These are phyloP conservation scores for Venturia aucupariae DNA, from an alignment of 2,329 filamentous ascomycete genomes.

Conservation along the genomic window DNA sequence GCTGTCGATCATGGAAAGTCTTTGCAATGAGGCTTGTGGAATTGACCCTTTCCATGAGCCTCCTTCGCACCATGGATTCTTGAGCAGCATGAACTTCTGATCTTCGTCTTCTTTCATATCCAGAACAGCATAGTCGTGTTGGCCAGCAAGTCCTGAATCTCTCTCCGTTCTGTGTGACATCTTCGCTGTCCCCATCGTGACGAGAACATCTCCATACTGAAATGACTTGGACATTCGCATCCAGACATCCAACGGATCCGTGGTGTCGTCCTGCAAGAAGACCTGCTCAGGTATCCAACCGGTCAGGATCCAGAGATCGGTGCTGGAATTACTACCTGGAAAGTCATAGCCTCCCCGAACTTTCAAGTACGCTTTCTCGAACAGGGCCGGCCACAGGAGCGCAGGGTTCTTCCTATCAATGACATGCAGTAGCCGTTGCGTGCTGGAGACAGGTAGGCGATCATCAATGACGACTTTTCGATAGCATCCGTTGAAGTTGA, in stretches of 20 bases:
- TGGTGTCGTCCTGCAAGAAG: conserved; percentile 64
- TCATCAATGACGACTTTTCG: conserved; percentile 85
- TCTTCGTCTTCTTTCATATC: conserved; percentile 60
- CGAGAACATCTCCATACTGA: conserved; percentile 66
- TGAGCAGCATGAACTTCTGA: conserved; percentile 66
- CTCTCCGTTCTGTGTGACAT: conserved; percentile 69
- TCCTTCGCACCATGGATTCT: conserved; percentile 92
- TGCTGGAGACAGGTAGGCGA: conserved; percentile 68
- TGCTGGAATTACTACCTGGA: conserved; percentile 92
- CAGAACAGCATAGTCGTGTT: conserved; percentile 91
- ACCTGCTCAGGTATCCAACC: conserved; percentile 97
- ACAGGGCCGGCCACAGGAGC: conserved; percentile 82
- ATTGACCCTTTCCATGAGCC: conserved; percentile 57
- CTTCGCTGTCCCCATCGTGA: conserved; percentile 84
- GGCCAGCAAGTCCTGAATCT: conserved; percentile 70
- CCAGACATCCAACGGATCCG: conserved; percentile 71
- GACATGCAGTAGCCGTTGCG: conserved; percentile 70
- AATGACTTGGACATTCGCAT: conserved; percentile 65
- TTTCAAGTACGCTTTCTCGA: conserved; percentile 96
- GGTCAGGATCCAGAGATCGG: conserved; percentile 83
- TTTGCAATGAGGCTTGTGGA: conserved; percentile 1
- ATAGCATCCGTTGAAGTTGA: conserved; percentile 93
- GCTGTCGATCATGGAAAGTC: background rate
- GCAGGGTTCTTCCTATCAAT: conserved; percentile 72
- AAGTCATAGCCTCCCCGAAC: conserved; percentile 95